These are phyloP conservation scores for Aspergillus vadensis DNA, from an alignment of 2,329 filamentous ascomycete genomes.

Conservation along the genomic window DNA sequence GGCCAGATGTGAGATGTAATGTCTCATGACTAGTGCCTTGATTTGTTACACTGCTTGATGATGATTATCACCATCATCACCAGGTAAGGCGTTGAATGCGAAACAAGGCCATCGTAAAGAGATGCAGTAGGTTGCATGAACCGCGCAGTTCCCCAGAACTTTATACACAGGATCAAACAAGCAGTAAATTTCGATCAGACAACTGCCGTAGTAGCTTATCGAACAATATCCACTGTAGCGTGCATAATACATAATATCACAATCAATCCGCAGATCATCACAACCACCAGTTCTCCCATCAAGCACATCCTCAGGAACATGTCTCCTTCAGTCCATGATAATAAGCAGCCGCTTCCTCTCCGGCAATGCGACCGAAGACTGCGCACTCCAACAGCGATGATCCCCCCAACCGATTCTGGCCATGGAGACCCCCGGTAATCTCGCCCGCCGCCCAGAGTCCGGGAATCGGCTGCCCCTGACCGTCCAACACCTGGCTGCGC, in stretches of 20 bases:
- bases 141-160: no score
- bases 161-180: no score
- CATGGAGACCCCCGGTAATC: constrained; percentile 65
- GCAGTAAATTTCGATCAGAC: not conserved
- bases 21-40: not conserved
- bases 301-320: not conserved
- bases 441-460: constrained; percentile 67
- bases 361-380: constrained; percentile 64
- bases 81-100: not conserved
- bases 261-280: not conserved
- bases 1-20: not conserved
- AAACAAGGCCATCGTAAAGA: not conserved
- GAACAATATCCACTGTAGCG: not conserved
- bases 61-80: not conserved
- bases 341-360: constrained; percentile 47
- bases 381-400: constrained; percentile 65
- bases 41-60: not conserved
- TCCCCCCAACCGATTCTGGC: constrained; percentile 63
- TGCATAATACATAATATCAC: no score
- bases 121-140: not conserved
- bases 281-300: not conserved
- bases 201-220: not conserved
- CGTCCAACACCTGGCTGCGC: constrained; percentile 53
- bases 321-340: constrained; percentile 10
- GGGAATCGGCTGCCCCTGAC: constrained; percentile 48